These are phyloP conservation scores for Flueggea neowawraea DNA, from an alignment of 441 rosid genomes.

Conservation along the genomic window DNA sequence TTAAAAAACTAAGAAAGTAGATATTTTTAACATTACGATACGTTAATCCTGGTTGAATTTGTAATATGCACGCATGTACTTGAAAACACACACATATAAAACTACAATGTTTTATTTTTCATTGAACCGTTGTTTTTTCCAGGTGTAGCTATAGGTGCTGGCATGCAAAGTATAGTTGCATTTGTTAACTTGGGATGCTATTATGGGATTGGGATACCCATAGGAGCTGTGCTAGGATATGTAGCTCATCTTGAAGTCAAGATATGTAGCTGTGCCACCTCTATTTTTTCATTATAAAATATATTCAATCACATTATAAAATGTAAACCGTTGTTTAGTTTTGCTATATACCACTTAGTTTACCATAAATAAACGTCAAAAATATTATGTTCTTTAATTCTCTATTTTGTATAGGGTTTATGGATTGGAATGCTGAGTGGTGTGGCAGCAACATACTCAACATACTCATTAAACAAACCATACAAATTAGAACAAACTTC, in stretches of 20 bases:
- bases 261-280: conserved; percentile 12
- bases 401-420: conserved; percentile 27
- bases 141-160: conserved; percentile 75
- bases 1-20: too few species aligned
- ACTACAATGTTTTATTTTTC: neutral
- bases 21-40: too few species aligned
- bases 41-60: too few species aligned
- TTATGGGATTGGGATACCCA: conserved; percentile 48
- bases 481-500: too few species aligned
- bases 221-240: conserved; percentile 47
- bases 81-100: neutral
- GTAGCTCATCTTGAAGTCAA: conserved; percentile 34
- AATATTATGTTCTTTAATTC: too few species aligned
- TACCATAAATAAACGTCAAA: too few species aligned
- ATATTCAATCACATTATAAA: too few species aligned
- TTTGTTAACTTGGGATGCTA: conserved; percentile 56
- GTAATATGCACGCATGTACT: too few species aligned
- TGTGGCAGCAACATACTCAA: conserved; percentile 12
- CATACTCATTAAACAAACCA: too few species aligned
- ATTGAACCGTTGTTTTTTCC: neutral
- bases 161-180: conserved; percentile 55
- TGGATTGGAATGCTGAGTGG: conserved; percentile 48
- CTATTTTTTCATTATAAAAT: too few species aligned
- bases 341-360: too few species aligned
- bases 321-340: too few species aligned